These are phyloP conservation scores for Sarocladium kiliense DNA, from an alignment of 2,329 filamentous ascomycete species.

Conservation along the genomic window DNA sequence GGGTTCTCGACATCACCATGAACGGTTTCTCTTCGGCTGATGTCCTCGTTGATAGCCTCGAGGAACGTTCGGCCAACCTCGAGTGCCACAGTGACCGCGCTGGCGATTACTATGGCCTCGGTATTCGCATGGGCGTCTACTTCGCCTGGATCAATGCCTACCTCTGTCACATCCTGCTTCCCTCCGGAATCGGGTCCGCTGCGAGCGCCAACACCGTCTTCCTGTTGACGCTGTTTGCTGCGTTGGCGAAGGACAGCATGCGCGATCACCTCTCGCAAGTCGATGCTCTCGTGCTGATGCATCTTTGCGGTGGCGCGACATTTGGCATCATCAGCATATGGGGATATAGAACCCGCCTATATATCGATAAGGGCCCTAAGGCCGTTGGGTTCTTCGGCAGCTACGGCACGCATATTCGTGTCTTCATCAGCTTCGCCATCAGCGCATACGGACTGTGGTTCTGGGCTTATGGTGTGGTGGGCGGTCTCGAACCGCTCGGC, in stretches of 20 bases:
- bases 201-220: constrained; percentile 25
- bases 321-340: constrained; percentile 23
- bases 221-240: constrained; percentile 22
- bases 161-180: constrained; percentile 21
- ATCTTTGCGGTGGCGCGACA: constrained; percentile 22
- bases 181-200: constrained; percentile 17
- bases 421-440: constrained; percentile 18
- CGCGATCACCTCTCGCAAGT: constrained; percentile 14
- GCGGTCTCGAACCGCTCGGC: constrained; percentile 11
- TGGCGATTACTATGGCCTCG: constrained; percentile 26
- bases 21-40: no score
- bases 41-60: no score
- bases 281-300: constrained; percentile 23
- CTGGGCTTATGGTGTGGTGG: constrained; percentile 18
- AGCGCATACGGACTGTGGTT: constrained; percentile 21
- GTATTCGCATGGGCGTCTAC: constrained; percentile 26
- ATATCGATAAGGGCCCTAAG: constrained; percentile 15
- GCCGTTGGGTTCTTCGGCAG: constrained; percentile 18
- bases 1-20: no score
- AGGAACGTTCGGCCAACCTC: neutral
- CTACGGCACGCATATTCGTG: constrained; percentile 19
- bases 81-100: constrained; percentile 17
- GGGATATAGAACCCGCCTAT: constrained; percentile 21
- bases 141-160: constrained; percentile 23
- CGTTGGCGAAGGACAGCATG: constrained; percentile 18